Percentiles rank a stretch among this genome's conserved stretches.
These are phyloP conservation scores for Paramecium sexaurelia DNA, from an alignment of 73 alveolate genomes.

Conservation along the genomic window DNA sequence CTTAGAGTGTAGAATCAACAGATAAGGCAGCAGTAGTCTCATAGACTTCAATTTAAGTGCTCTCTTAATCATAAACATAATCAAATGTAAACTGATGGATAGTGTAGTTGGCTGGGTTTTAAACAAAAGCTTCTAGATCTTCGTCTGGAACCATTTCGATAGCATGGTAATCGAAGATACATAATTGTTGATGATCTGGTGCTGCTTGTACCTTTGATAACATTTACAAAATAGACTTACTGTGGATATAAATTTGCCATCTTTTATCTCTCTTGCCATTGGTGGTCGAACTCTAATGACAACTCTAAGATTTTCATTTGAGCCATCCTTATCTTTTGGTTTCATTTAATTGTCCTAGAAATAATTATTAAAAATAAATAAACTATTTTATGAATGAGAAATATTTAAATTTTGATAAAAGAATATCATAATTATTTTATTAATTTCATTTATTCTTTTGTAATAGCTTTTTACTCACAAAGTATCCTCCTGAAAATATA, in stretches of 20 bases:
- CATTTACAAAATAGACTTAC: slow-evolving; percentile 30
- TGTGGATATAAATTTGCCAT: slow-evolving; percentile 78
- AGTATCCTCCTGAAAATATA: background rate
- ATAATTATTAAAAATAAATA: background rate
- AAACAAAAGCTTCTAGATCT: slow-evolving; percentile 73
- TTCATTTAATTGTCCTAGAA: background rate
- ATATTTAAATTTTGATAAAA: no score
- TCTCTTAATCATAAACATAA: slow-evolving; percentile 79
- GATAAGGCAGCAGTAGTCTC: slow-evolving; percentile 77
- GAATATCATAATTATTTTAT: background rate
- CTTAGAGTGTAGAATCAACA: slow-evolving; percentile 77
- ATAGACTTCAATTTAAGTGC: slow-evolving; percentile 80
- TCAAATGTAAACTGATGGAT: slow-evolving; percentile 87
- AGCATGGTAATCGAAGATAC: slow-evolving; percentile 81
- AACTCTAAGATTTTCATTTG: slow-evolving; percentile 80
- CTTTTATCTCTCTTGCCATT: slow-evolving; percentile 80
- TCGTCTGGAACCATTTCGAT: slow-evolving; percentile 76
- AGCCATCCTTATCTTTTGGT: background rate
- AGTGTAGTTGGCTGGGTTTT: slow-evolving; percentile 48
- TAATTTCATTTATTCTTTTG: background rate
- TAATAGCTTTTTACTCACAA: background rate
- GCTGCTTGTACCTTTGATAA: slow-evolving; percentile 68
- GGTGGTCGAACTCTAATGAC: slow-evolving; percentile 89
- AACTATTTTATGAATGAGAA: background rate
- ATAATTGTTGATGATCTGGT: slow-evolving; percentile 72